Evolutionary conservation across 495 filamentous ascomycete species (phyloP).

Genomic region (Staphylotrichum tortipilum): DNA sequence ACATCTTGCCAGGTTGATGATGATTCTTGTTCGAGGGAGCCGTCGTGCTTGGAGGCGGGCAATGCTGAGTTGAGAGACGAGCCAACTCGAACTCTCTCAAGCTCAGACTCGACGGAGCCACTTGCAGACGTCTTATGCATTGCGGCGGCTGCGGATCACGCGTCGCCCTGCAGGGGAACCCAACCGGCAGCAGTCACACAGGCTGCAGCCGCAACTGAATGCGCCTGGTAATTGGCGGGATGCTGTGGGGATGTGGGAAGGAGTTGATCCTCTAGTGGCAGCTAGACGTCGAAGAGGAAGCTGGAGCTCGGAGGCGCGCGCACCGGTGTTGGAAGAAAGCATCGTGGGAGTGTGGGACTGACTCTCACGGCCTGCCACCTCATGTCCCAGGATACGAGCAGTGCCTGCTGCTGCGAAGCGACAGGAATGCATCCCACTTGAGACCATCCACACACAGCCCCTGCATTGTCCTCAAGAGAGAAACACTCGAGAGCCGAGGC

Average conservation of each 20-base stretch:
- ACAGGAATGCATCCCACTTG: too few species aligned
- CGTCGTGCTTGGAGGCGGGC: background rate
- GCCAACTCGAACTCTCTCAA: too few species aligned
- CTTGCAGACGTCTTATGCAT: background rate
- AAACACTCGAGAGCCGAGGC: too few species aligned
- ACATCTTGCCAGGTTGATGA: conserved; percentile 10
- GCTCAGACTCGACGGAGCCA: too few species aligned
- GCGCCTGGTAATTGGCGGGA: conserved; percentile 10
- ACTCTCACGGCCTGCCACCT: background rate
- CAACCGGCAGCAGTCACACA: background rate
- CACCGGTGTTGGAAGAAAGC: background rate
- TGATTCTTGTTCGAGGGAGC: background rate
- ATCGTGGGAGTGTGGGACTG: background rate
- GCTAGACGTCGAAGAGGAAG: background rate
- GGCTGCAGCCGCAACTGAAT: background rate
- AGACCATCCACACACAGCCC: too few species aligned
- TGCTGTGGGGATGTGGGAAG: background rate
- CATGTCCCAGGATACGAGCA: too few species aligned
- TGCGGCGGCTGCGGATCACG: background rate
- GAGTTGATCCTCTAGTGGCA: background rate
- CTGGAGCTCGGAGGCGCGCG: background rate
- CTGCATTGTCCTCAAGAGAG: too few species aligned
- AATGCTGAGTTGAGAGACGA: too few species aligned
- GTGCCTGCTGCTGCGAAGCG: too few species aligned
- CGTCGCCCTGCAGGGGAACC: background rate